These are phyloP conservation scores for Lumnitzera racemosa DNA, from an alignment of 345 rosid genomes.

Conservation along the genomic window DNA sequence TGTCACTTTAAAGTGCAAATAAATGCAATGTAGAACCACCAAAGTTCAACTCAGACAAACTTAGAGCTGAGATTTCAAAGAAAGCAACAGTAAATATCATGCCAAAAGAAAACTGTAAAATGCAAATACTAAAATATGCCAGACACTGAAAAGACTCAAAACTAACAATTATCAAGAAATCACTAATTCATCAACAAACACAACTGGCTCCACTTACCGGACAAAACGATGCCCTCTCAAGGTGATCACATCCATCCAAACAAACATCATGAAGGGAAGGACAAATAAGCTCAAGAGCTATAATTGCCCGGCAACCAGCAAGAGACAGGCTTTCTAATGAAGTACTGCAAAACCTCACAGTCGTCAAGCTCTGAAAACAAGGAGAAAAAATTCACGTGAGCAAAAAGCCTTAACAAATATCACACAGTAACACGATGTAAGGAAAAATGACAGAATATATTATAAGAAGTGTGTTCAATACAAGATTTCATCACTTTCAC, in stretches of 20 bases:
- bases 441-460: too few species aligned
- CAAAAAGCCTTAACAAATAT: not conserved
- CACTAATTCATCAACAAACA: not conserved
- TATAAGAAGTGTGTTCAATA: too few species aligned
- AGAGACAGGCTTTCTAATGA: slow-evolving; percentile 82
- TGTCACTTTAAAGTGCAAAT: too few species aligned
- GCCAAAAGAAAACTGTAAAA: too few species aligned
- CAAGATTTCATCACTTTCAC: too few species aligned
- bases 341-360: slow-evolving; percentile 60
- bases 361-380: slow-evolving; percentile 66
- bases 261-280: slow-evolving; percentile 77
- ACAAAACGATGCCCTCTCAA: slow-evolving; percentile 76
- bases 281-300: slow-evolving; percentile 68
- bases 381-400: slow-evolving; percentile 5
- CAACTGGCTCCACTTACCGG: slow-evolving; percentile 54
- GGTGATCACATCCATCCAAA: slow-evolving; percentile 97
- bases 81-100: too few species aligned
- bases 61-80: too few species aligned
- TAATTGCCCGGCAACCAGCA: slow-evolving; percentile 81
- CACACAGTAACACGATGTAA: too few species aligned
- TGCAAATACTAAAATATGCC: too few species aligned
- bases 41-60: too few species aligned
- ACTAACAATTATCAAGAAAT: not conserved
- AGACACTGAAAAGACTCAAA: too few species aligned
- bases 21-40: too few species aligned